Conservation (phyloP, 495 filamentous ascomycete genomes). For the Xylaria palmicola region DNA sequence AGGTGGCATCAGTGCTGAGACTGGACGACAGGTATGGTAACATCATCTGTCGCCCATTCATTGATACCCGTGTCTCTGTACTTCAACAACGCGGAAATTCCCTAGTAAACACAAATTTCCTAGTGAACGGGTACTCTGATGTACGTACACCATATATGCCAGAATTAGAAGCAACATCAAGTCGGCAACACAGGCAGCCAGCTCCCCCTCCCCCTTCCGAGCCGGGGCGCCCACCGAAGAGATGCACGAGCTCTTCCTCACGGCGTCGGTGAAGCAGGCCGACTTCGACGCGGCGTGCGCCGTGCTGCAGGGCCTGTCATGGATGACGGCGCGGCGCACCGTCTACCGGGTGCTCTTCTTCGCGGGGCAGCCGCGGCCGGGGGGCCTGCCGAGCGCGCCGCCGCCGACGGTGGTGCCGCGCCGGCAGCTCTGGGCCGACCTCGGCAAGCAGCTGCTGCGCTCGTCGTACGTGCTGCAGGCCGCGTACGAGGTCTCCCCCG, state of each 20-base stretch:
- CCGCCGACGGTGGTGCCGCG: slow-evolving; percentile 15
- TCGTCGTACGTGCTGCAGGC: slow-evolving; percentile 43
- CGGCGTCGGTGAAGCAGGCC: slow-evolving; percentile 32
- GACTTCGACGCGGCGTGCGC: slow-evolving; percentile 38
- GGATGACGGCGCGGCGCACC: slow-evolving; percentile 36
- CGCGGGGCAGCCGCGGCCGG: slow-evolving; percentile 35
- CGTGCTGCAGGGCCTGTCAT: slow-evolving; percentile 40
- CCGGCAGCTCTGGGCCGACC: slow-evolving; percentile 37
- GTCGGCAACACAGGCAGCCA: no score
- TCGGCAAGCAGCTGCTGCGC: slow-evolving; percentile 37
- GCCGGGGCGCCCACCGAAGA: background rate
- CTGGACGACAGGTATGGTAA: no score
- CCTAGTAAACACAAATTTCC: background rate
- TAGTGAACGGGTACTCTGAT: no score
- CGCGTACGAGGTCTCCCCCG: slow-evolving; percentile 37
- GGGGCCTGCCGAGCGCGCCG: slow-evolving; percentile 32
- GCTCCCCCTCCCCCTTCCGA: background rate
- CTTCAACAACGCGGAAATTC: no score
- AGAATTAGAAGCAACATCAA: background rate
- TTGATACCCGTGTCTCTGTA: background rate
- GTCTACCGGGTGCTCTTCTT: slow-evolving; percentile 38
- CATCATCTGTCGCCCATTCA: background rate
- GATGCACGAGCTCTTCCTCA: slow-evolving; percentile 47
- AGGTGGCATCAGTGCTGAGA: background rate
- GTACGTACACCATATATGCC: no score